Evolutionary conservation across 1,284 basidiomycete genomes (phyloP).

Genomic region (Ganoderma boninense): DNA sequence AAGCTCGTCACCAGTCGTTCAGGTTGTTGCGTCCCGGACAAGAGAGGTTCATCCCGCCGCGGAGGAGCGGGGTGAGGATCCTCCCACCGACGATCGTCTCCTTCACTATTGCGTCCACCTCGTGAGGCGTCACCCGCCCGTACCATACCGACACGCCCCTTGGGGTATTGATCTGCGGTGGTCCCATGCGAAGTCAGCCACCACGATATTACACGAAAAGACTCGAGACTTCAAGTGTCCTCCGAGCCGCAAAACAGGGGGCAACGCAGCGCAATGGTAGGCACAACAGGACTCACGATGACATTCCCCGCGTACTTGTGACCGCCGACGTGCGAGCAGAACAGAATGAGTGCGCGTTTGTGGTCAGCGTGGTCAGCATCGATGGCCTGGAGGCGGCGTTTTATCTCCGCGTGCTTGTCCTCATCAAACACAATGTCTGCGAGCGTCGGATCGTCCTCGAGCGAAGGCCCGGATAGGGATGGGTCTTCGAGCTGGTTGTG

Average conservation of each 20-base stretch:
- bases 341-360: conserved; percentile 78
- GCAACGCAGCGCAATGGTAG: not conserved
- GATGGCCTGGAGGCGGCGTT: conserved; percentile 59
- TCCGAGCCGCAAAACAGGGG: too few relatives aligned
- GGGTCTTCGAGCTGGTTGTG: conserved; percentile 81
- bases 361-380: conserved; percentile 50
- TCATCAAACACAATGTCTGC: conserved; percentile 49
- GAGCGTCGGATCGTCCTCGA: conserved; percentile 60
- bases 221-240: too few relatives aligned
- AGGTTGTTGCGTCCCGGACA: conserved; percentile 72
- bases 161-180: conserved; percentile 81
- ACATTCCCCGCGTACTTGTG: conserved; percentile 94
- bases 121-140: conserved; percentile 91
- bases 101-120: conserved; percentile 86
- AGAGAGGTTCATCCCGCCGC: conserved; percentile 82
- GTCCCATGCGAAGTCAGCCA: not conserved
- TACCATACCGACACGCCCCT: conserved; percentile 90
- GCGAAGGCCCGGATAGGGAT: conserved; percentile 57
- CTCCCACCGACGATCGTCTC: conserved; percentile 88
- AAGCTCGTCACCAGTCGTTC: conserved; percentile 69
- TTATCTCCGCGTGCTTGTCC: conserved; percentile 53
- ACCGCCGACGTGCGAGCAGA: conserved; percentile 89
- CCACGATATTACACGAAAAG: not conserved
- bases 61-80: conserved; percentile 83
- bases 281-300: conserved; percentile 63